Evolutionary conservation across 257 asterid species (phyloP), one percentile per base, ranked within the genome.

Genomic region (Handroanthus guayacan): DNA sequence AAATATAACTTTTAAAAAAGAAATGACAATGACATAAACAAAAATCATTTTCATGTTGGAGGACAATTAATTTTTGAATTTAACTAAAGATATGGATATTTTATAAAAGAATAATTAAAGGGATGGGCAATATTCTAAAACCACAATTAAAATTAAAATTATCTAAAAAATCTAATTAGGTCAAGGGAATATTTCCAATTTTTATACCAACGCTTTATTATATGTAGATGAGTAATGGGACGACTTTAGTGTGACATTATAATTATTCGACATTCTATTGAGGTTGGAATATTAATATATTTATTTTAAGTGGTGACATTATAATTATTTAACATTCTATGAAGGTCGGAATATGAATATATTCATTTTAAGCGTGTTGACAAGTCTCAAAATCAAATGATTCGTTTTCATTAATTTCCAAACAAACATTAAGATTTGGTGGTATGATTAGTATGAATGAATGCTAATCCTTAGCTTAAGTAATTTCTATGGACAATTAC

Each of bases 171-270:
- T 3, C 34, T 16, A 2, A 9, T 58, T 0, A 9, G 64, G 64
- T 31, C 41, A 25, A 58, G 38, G 64, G 5, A 14, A 7, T 41
- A 56, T 71, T 71, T 43, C 20, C 25, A 65, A 63, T 16, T 51
- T 52, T 11, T 63, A 50, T 25, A 36, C 4, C 3, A 47, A 25
- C 41, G 68, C 69, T 68, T 60, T 18, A 61, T 36, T 76, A 57
- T 61, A 48, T 77, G 76, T 50, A 60, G 31, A 47, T 77, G 75
- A 69, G 81, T 58, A 54, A 16, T 67, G 17, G 44, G 44, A 25
- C 5, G 62, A 48, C n/a, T 69, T 47, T 6, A 1, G 25, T 5
- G 45, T 41, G 20, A 1, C 31, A 57, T 25, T 48, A 55, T 54
- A 70, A 55, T 56, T 10, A 70, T 36, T 52, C 34, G 50, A 69